Evolutionary conservation across 2,329 filamentous ascomycete species (phyloP).

Genomic region (Colletotrichum karsti): DNA sequence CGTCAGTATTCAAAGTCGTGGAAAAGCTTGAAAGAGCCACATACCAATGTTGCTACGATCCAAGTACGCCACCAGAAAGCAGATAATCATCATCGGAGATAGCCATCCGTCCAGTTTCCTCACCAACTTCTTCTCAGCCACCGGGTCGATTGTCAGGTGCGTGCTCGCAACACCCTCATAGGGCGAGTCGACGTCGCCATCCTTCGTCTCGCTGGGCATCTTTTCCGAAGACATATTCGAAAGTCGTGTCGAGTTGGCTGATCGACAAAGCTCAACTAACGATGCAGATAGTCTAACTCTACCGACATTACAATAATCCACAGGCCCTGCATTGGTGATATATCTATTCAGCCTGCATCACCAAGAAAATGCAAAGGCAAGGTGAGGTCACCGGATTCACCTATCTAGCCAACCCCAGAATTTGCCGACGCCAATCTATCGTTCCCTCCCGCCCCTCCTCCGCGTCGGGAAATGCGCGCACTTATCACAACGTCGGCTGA

Average conservation of each 20-base stretch:
- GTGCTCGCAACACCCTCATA: background rate
- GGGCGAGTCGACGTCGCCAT: conserved; percentile 10
- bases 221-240: conserved; percentile 12
- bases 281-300: background rate
- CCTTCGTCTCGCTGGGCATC: conserved; percentile 9
- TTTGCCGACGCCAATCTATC: conserved; percentile 12
- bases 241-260: background rate
- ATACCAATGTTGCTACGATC: conserved; percentile 37
- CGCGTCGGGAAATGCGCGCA: conserved; percentile 4
- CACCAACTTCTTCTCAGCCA: conserved; percentile 31
- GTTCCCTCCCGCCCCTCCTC: background rate
- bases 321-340: background rate
- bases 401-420: conserved; percentile 4
- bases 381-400: conserved; percentile 24
- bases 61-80: conserved; percentile 42
- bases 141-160: background rate
- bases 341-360: conserved; percentile 9
- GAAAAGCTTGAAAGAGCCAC: background rate
- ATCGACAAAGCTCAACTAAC: background rate
- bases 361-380: background rate
- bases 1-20: background rate
- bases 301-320: background rate
- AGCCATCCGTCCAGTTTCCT: conserved; percentile 35
- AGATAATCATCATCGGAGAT: conserved; percentile 29
- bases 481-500: conserved; percentile 10